Evolutionary conservation across 495 filamentous ascomycete species (phyloP).

Genomic region (Hypoxylon rickii): DNA sequence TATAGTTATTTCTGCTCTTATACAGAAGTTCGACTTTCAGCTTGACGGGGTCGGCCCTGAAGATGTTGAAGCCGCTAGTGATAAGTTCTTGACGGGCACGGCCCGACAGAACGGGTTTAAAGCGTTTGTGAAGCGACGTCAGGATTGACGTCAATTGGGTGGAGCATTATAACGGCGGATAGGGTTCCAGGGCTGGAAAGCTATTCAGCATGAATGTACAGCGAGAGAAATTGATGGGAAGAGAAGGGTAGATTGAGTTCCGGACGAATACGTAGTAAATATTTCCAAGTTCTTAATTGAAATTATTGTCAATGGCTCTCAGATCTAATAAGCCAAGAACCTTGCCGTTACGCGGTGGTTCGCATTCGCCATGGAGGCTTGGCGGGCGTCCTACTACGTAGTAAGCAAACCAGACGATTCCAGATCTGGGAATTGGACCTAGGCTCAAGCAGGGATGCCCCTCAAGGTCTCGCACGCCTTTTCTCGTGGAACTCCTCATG

Average conservation of each 20-base stretch:
- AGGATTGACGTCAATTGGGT: not conserved
- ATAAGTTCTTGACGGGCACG: constrained; percentile 35
- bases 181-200: too few species aligned
- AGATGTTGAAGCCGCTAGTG: constrained; percentile 31
- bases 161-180: too few species aligned
- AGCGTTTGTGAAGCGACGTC: not conserved
- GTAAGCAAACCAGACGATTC: constrained; percentile 6
- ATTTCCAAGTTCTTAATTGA: too few species aligned
- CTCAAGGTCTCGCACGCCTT: too few species aligned
- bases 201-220: not conserved
- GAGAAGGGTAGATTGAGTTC: too few species aligned
- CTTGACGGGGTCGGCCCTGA: constrained; percentile 15
- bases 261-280: too few species aligned
- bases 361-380: constrained; percentile 29
- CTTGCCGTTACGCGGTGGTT: not conserved
- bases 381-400: too few species aligned
- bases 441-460: constrained; percentile 15
- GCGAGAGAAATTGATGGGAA: not conserved
- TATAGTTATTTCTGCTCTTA: constrained; percentile 18
- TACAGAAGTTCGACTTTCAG: constrained; percentile 31
- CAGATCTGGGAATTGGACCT: constrained; percentile 25
- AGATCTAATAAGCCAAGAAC: constrained; percentile 34
- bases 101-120: not conserved
- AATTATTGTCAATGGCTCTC: constrained; percentile 26
- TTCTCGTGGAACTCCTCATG: too few species aligned